Percentiles rank a stretch among this genome's conserved stretches.
phyloP scores from a whole-genome alignment of 805 yeast genomes.

The Candida ulmi region DNA sequence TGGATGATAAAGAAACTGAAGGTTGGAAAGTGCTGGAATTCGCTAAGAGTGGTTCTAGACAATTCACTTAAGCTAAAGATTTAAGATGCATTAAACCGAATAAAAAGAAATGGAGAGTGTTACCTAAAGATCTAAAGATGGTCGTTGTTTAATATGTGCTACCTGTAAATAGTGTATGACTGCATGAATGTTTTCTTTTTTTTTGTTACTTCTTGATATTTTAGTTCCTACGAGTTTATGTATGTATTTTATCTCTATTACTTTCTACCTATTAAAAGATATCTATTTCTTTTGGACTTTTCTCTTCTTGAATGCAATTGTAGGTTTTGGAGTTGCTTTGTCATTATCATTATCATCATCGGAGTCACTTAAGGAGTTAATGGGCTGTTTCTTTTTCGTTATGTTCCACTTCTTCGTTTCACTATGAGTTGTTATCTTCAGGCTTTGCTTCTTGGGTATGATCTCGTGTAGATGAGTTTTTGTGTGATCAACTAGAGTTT shows the following conservation, averaged over 20 bases:
- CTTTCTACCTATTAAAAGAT: no score
- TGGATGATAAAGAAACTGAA: conserved; percentile 84
- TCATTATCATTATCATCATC: no score
- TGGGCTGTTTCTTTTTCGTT: conserved; percentile 9
- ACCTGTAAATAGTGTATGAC: conserved; percentile 2
- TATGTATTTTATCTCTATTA: no score
- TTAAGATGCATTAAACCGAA: no score
- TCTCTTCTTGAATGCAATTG: conserved; percentile 18
- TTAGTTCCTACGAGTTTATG: no score
- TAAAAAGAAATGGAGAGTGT: neutral
- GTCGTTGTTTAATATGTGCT: neutral
- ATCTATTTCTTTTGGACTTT: conserved; percentile 6
- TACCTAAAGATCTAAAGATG: no score
- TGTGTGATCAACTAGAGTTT: no score
- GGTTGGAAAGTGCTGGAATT: conserved; percentile 97
- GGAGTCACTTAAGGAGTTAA: conserved; percentile 8
- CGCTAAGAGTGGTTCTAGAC: conserved; percentile 89
- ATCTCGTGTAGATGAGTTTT: no score
- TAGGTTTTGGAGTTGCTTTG: conserved; percentile 1
- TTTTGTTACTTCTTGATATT: neutral
- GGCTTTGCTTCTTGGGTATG: no score
- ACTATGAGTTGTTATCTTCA: conserved; percentile 11
- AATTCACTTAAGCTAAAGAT: conserved; percentile 37
- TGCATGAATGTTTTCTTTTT: conserved; percentile 1
- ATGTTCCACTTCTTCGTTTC: conserved; percentile 27